These are phyloP conservation scores for Pseudodiploospora longispora DNA, from an alignment of 2,329 filamentous ascomycete species.

Conservation along the genomic window DNA sequence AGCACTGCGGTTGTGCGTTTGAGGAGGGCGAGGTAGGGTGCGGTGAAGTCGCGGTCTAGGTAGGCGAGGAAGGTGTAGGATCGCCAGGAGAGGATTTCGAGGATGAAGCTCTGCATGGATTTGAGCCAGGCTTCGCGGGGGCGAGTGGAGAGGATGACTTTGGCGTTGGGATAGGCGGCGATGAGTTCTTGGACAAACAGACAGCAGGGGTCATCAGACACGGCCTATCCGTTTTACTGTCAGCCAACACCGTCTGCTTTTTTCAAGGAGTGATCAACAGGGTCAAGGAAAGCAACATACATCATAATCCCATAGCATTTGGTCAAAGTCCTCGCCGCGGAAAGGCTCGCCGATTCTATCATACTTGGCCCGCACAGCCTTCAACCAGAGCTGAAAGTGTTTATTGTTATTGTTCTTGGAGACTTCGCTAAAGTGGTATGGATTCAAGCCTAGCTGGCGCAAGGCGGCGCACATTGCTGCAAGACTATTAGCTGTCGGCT, in stretches of 20 bases:
- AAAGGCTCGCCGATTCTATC: background rate
- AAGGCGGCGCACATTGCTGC: slow-evolving; percentile 1
- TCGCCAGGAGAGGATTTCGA: no score
- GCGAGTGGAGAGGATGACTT: slow-evolving; percentile 1
- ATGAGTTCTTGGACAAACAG: slow-evolving; percentile 1
- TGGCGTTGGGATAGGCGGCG: slow-evolving; percentile 1
- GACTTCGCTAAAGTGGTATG: slow-evolving; percentile 1
- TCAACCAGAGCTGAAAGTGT: background rate
- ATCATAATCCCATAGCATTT: slow-evolving; percentile 1
- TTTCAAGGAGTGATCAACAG: background rate
- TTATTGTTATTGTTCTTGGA: slow-evolving; percentile 1
- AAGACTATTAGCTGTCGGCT: background rate
- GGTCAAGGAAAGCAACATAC: background rate
- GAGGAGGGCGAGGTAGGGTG: no score
- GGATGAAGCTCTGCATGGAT: background rate
- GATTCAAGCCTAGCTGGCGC: background rate
- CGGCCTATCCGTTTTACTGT: background rate
- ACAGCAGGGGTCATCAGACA: slow-evolving; percentile 1
- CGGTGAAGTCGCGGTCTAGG: no score
- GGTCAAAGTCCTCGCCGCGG: slow-evolving; percentile 1
- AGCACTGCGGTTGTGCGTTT: no score
- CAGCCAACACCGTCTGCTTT: background rate
- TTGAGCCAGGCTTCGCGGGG: background rate
- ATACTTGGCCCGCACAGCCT: slow-evolving; percentile 2
- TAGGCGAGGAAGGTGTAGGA: no score